Conservation (phyloP, 331 rosid genomes). For the Stylosanthes scabra region DNA sequence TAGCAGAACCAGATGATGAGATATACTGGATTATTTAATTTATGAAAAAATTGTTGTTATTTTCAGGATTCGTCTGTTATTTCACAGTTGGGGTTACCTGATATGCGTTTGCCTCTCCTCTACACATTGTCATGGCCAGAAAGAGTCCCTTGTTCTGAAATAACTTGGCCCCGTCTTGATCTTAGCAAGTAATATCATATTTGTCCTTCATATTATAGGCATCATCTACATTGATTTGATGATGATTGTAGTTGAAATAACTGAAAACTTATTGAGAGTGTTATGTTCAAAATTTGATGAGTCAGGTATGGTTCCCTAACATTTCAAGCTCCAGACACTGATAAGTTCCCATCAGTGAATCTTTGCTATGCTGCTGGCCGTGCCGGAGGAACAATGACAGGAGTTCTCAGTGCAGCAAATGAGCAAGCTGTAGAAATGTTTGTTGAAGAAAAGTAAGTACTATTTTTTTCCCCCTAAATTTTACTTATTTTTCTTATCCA, state of each 20-base stretch:
- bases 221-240: too few relatives aligned
- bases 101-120: constrained; percentile 90
- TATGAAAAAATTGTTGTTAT: background rate
- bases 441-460: constrained; percentile 78
- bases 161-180: constrained; percentile 95
- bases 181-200: constrained; percentile 78
- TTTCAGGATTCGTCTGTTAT: constrained; percentile 90
- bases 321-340: constrained; percentile 80
- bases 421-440: constrained; percentile 98
- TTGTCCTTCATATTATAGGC: too few relatives aligned
- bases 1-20: too few relatives aligned
- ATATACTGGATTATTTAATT: too few relatives aligned
- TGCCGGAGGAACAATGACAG: constrained; percentile 99
- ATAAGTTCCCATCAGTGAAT: constrained; percentile 91
- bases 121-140: constrained; percentile 98
- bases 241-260: too few relatives aligned
- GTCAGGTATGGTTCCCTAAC: constrained; percentile 90
- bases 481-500: constrained; percentile 2
- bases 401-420: constrained; percentile 96
- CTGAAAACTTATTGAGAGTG: background rate
- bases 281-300: constrained; percentile 24
- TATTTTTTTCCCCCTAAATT: background rate
- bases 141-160: constrained; percentile 86
- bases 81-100: constrained; percentile 94
- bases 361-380: constrained; percentile 96